phyloP scores from a whole-genome alignment of 306 rosid species.

The Lathyrus aphaca region DNA sequence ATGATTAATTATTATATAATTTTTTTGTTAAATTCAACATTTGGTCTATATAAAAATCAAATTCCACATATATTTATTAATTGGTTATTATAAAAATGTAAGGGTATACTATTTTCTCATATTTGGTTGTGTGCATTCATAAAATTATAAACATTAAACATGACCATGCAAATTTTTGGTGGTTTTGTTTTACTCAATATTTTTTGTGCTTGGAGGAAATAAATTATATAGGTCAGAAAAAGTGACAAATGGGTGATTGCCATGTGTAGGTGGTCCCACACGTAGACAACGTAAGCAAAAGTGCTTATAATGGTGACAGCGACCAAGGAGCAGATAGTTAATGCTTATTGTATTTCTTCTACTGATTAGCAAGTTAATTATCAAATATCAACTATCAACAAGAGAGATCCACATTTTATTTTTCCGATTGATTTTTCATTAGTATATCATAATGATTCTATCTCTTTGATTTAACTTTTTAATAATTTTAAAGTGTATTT shows the following conservation, averaged over 20 bases:
- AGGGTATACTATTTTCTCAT: no score
- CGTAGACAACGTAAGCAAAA: constrained; percentile 43
- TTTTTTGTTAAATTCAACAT: no score
- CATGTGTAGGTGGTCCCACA: constrained; percentile 74
- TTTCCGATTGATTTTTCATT: no score
- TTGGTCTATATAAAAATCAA: no score
- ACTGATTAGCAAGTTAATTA: background rate
- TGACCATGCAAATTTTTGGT: background rate
- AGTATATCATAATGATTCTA: no score
- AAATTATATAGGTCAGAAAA: background rate
- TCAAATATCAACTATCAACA: background rate
- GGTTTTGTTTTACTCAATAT: background rate
- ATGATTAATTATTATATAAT: background rate
- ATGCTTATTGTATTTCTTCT: constrained; percentile 10
- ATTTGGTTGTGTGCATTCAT: background rate
- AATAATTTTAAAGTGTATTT: no score
- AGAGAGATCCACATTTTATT: background rate
- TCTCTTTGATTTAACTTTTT: no score
- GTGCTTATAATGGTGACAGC: constrained; percentile 1
- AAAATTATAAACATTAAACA: background rate
- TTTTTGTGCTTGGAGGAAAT: background rate
- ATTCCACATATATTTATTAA: background rate
- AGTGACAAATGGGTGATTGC: constrained; percentile 9
- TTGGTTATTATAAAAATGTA: background rate
- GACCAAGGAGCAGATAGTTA: constrained; percentile 37